Percentiles rank a stretch among this genome's conserved stretches.
phyloP scores from a whole-genome alignment of 129 eudicot species.

The Centaurea solstitialis region DNA sequence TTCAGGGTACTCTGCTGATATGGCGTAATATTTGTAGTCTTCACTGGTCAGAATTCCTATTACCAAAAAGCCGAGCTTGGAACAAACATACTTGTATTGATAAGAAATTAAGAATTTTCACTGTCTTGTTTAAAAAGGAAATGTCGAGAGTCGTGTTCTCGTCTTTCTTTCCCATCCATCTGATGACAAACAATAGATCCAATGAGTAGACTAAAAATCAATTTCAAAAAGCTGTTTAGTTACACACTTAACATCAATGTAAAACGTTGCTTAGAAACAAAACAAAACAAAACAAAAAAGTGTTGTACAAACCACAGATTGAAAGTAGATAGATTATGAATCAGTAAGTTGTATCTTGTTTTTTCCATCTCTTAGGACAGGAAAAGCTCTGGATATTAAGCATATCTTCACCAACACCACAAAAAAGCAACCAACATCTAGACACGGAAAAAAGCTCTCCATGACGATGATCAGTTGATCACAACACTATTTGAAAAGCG shows the following conservation, averaged over 20 bases:
- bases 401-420: neutral
- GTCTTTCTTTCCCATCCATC: slow-evolving; percentile 81
- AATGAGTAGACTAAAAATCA: neutral
- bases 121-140: neutral
- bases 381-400: neutral
- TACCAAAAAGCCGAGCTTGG: neutral
- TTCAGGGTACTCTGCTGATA: slow-evolving; percentile 67
- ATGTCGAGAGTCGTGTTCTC: slow-evolving; percentile 42
- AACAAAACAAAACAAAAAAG: too few species aligned
- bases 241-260: neutral
- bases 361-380: neutral
- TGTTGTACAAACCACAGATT: neutral
- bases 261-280: neutral
- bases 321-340: neutral
- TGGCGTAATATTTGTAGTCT: slow-evolving; percentile 73
- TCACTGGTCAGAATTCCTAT: slow-evolving; percentile 86
- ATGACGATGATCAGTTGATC: neutral
- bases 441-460: neutral
- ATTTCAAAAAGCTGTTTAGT: neutral
- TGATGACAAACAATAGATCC: slow-evolving; percentile 12
- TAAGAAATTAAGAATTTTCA: neutral
- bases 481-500: slow-evolving; percentile 12
- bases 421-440: neutral
- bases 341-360: slow-evolving; percentile 6
- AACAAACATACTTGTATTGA: neutral